Evolutionary conservation across 805 yeast species (phyloP).

Genomic region (Starmera amethionina): DNA sequence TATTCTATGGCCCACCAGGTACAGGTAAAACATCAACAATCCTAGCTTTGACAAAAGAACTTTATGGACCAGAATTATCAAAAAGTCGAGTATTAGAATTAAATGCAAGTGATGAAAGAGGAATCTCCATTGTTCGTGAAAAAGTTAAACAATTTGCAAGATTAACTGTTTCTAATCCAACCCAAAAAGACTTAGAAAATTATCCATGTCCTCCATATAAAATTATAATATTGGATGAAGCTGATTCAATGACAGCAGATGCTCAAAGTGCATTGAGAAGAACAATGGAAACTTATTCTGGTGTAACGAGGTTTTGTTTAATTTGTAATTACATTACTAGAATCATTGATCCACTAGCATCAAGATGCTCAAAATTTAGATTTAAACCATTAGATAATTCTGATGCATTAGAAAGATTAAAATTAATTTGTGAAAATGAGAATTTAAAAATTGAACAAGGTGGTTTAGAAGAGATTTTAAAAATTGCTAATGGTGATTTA

Average conservation of each 20-base stretch:
- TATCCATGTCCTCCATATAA: constrained; percentile 98
- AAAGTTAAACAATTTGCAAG: constrained; percentile 84
- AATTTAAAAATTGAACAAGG: constrained; percentile 33
- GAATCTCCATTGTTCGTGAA: constrained; percentile 79
- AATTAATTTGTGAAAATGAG: constrained; percentile 45
- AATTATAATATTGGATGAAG: constrained; percentile 85
- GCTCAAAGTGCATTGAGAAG: constrained; percentile 87
- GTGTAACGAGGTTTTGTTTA: constrained; percentile 85
- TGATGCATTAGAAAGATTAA: constrained; percentile 61
- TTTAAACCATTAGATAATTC: constrained; percentile 67
- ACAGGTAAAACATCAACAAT: constrained; percentile 89
- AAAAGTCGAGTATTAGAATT: constrained; percentile 69
- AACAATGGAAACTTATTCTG: constrained; percentile 87
- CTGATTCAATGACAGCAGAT: constrained; percentile 90
- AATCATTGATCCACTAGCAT: constrained; percentile 92
- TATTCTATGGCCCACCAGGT: constrained; percentile 91
- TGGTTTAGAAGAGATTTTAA: constrained; percentile 53
- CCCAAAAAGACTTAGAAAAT: constrained; percentile 51
- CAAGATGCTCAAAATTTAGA: constrained; percentile 92
- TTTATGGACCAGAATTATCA: constrained; percentile 64
- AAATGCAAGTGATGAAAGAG: constrained; percentile 88
- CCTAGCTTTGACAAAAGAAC: constrained; percentile 68
- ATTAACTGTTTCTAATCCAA: constrained; percentile 71
- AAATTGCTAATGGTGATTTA: constrained; percentile 81
- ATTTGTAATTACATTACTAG: constrained; percentile 95